Percentiles rank a stretch among this genome's conserved stretches.
Evolutionary conservation across 2,329 filamentous ascomycete genomes (phyloP).

Genomic region (Penicillium aurantiogriseum): DNA sequence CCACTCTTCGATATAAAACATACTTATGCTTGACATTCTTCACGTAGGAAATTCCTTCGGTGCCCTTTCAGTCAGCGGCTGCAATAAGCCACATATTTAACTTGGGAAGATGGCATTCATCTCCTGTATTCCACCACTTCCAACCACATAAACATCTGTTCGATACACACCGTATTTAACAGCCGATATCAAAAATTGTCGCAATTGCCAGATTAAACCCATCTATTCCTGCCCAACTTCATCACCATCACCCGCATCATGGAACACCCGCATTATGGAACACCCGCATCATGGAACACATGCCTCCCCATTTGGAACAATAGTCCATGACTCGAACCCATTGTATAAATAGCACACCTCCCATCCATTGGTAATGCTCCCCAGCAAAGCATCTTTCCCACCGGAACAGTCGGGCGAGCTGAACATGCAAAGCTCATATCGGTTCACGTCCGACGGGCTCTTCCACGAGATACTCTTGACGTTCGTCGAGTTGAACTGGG

Average conservation of each 20-base stretch:
- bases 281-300: slow-evolving; percentile 1
- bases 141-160: background rate
- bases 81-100: background rate
- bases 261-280: no score
- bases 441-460: slow-evolving; percentile 14
- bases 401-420: slow-evolving; percentile 15
- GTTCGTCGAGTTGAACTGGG: slow-evolving; percentile 9
- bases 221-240: background rate
- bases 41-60: background rate
- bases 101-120: background rate
- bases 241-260: background rate
- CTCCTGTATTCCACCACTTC: no score
- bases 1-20: background rate
- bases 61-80: background rate
- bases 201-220: background rate
- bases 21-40: background rate
- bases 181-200: background rate
- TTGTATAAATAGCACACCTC: slow-evolving; percentile 26
- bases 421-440: slow-evolving; percentile 27
- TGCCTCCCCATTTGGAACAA: slow-evolving; percentile 18
- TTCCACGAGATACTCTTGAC: slow-evolving; percentile 30
- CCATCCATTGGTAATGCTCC: slow-evolving; percentile 24
- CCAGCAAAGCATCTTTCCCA: background rate
- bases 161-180: background rate
- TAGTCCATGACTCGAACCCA: slow-evolving; percentile 22